phyloP scores from a whole-genome alignment of 805 yeast species.

The Candida sithepensis region DNA sequence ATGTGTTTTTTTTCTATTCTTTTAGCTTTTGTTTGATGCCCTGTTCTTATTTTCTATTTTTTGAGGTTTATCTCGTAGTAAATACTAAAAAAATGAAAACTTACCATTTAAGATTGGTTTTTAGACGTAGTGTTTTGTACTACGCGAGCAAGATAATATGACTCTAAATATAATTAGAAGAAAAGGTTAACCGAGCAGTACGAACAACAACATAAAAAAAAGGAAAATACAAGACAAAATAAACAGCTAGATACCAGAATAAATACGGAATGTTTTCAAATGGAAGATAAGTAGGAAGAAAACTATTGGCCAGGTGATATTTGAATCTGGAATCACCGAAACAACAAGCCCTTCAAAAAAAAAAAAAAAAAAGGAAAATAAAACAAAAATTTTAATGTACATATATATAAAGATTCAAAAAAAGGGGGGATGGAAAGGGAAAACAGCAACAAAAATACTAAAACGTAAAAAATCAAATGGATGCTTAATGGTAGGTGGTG shows the following conservation, averaged over 20 bases:
- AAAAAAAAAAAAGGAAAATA: conserved; percentile 24
- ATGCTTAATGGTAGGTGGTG: background rate
- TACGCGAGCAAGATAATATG: no score
- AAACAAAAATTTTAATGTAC: no score
- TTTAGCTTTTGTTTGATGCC: background rate
- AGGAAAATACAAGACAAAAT: background rate
- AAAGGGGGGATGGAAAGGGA: conserved; percentile 41
- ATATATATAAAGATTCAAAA: conserved; percentile 52
- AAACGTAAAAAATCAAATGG: background rate
- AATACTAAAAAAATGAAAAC: background rate
- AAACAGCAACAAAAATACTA: conserved; percentile 10
- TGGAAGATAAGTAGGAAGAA: background rate
- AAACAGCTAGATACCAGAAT: background rate
- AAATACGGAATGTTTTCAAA: background rate
- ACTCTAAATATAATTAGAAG: background rate
- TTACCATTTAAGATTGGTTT: background rate
- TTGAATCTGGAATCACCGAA: no score
- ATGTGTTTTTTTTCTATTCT: conserved; percentile 1
- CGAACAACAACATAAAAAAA: background rate
- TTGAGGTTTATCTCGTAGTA: background rate
- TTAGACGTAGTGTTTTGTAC: no score
- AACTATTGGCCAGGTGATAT: background rate
- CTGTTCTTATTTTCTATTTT: background rate
- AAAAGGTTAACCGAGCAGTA: background rate
- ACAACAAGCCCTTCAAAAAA: background rate